These are phyloP conservation scores for Populus hybrid DNA, from an alignment of 441 rosid species.

Conservation along the genomic window DNA sequence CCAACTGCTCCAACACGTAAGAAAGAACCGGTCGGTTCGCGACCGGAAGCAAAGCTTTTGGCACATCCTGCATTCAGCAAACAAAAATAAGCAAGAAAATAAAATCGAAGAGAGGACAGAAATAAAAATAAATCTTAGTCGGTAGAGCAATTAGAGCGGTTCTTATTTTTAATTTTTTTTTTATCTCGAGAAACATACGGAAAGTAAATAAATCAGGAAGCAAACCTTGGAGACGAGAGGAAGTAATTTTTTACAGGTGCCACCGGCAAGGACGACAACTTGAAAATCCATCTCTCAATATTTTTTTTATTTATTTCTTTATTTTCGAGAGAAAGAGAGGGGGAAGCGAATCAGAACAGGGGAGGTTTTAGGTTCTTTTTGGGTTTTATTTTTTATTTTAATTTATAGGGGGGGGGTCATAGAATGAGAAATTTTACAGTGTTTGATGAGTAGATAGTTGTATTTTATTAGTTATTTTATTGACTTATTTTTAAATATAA, in stretches of 20 bases:
- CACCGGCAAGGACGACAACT: conserved; percentile 87
- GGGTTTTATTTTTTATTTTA: not conserved
- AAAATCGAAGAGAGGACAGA: not conserved
- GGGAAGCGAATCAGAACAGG: not conserved
- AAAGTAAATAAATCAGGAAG: not conserved
- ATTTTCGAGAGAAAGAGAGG: not conserved
- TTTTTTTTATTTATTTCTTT: not conserved
- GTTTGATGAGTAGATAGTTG: no score
- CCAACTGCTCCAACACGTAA: conserved; percentile 77
- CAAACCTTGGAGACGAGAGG: conserved; percentile 61
- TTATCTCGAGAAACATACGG: not conserved
- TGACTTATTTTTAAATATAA: no score
- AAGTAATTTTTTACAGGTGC: conserved; percentile 60
- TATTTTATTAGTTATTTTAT: no score
- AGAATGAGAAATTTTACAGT: not conserved
- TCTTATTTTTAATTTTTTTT: not conserved
- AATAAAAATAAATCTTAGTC: not conserved
- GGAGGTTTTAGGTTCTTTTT: not conserved
- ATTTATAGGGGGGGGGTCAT: not conserved
- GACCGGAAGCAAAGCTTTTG: conserved; percentile 85
- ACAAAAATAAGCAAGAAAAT: not conserved
- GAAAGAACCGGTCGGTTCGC: conserved; percentile 86
- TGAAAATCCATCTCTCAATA: conserved; percentile 67
- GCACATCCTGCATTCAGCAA: conserved; percentile 63
- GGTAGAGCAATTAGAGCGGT: not conserved